Base-by-base conservation (phyloP, 495 filamentous ascomycete species). In the Podospora didyma region DNA sequence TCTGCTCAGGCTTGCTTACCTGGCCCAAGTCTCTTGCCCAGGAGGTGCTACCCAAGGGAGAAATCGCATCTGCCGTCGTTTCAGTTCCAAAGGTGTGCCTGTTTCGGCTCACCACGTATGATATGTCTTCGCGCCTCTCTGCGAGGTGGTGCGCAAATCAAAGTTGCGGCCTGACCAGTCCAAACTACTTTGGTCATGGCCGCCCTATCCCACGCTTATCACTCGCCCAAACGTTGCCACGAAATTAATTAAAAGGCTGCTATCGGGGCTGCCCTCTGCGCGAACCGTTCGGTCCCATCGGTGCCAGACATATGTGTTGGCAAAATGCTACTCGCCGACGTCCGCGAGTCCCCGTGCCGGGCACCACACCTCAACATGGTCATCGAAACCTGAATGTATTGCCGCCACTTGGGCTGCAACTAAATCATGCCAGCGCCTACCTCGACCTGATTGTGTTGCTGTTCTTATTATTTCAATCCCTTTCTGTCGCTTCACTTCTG, bases 331-430 rank as follows among this genome's bases (percentile, higher is more conserved):
- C 55, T 58, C 48, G 55, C 46, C 55, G 4, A 19, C 3, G 46
- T 12, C 28, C 17, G 7, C 17, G 12, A 5, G 14, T 14, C 39
- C n/a, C 39, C 7, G 12, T 14, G 14, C 39, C n/a, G 39, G 14
- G 14, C 3, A 42, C 9, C 1, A 5, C 14, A 17, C 39, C 5
- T 4, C 26, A 3, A 31, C 26, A n/a, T n/a, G 24, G 20, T 19
- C 57, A 59, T 51, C 41, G 46, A 35, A 23, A 60, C 52, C 28
- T 51, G 47, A 56, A 47, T 50, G 34, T 39, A 16, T 61, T 49
- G 58, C 58, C n/a, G n/a, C n/a, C 58, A 61, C 58, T 61, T 61
- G 58, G 58, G 58, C 58, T 56, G 53, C 53, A 34, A 51, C 16
- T 41, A 2, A n/a, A 14, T 4, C 11, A 16, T 42, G 39, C 39